Evolutionary conservation across 192 early-diverging fungal species (phyloP).

Genomic region (Mortierella claussenii): DNA sequence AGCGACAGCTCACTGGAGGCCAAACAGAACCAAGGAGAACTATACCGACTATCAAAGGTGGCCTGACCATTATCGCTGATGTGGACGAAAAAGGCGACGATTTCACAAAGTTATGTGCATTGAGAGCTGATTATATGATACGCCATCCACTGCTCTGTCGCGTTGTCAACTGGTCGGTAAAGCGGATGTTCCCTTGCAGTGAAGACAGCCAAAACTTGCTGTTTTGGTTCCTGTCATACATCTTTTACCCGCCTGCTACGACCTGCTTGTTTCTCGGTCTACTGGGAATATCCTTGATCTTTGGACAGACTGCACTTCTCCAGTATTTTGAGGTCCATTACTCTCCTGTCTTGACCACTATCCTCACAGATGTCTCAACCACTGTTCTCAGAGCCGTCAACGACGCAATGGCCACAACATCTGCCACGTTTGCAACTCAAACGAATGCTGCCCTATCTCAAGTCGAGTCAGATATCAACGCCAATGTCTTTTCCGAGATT

Average conservation of each 20-base stretch:
- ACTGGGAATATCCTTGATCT: constrained; percentile 23
- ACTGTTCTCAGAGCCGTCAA: not conserved
- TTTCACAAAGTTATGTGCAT: not conserved
- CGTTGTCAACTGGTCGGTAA: constrained; percentile 7
- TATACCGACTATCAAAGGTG: not conserved
- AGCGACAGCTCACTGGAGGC: not conserved
- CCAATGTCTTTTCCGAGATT: constrained; percentile 18
- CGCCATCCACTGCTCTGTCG: constrained; percentile 21
- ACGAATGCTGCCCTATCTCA: constrained; percentile 7
- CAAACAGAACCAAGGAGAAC: not conserved
- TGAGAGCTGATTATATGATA: constrained; percentile 4
- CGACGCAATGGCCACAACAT: constrained; percentile 1
- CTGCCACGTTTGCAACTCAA: constrained; percentile 16
- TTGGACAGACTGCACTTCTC: constrained; percentile 34
- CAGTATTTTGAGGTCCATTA: constrained; percentile 15
- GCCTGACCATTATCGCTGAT: not conserved
- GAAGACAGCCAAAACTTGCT: constrained; percentile 13
- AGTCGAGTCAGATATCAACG: constrained; percentile 33
- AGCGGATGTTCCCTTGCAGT: constrained; percentile 13
- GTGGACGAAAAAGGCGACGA: not conserved
- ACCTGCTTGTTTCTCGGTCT: constrained; percentile 40
- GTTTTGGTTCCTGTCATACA: constrained; percentile 48
- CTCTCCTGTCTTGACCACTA: not conserved
- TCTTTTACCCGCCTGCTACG: constrained; percentile 23
- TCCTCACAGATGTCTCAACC: constrained; percentile 6